A percentile compares a stretch with the other conserved stretches of the same genome.
These are phyloP conservation scores for Trichoderma sp. DNA, from an alignment of 2,329 filamentous ascomycete species.

Conservation along the genomic window DNA sequence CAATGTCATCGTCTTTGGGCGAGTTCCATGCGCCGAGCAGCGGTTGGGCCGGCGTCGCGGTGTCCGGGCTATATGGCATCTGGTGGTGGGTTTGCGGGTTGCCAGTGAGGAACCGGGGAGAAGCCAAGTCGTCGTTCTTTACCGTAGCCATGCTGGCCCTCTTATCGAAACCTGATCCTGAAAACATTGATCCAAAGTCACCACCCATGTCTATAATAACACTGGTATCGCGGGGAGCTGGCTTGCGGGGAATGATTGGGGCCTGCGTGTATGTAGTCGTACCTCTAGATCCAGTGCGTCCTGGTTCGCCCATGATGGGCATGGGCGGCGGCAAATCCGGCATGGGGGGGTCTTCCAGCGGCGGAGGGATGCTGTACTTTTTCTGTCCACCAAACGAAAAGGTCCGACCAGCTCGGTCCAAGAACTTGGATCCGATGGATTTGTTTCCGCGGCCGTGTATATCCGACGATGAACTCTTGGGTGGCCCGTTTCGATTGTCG, in stretches of 20 bases:
- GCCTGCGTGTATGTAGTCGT: conserved; percentile 56
- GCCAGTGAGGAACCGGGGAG: conserved; percentile 50
- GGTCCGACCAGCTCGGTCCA: conserved; percentile 59
- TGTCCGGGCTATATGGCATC: conserved; percentile 49
- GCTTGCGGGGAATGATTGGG: conserved; percentile 54
- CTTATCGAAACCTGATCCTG: conserved; percentile 56
- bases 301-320: conserved; percentile 37
- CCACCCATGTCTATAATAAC: conserved; percentile 56
- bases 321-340: conserved; percentile 45
- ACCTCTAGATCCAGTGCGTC: conserved; percentile 47
- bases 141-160: conserved; percentile 53
- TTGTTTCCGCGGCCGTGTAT: conserved; percentile 46
- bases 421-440: conserved; percentile 52
- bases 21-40: conserved; percentile 53
- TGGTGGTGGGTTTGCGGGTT: conserved; percentile 46
- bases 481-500: conserved; percentile 32
- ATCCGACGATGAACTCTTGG: conserved; percentile 35
- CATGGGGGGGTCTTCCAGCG: conserved; percentile 34
- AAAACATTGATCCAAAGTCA: conserved; percentile 60
- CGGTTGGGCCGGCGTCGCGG: conserved; percentile 47
- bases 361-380: conserved; percentile 44
- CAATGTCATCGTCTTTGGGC: conserved; percentile 44
- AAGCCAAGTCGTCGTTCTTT: conserved; percentile 43
- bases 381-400: conserved; percentile 62
- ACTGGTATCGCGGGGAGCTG: conserved; percentile 45